A percentile compares a stretch with the other conserved stretches of the same genome.
Evolutionary conservation across 1,284 basidiomycete species (phyloP).

Genomic region (Meira nashicola): DNA sequence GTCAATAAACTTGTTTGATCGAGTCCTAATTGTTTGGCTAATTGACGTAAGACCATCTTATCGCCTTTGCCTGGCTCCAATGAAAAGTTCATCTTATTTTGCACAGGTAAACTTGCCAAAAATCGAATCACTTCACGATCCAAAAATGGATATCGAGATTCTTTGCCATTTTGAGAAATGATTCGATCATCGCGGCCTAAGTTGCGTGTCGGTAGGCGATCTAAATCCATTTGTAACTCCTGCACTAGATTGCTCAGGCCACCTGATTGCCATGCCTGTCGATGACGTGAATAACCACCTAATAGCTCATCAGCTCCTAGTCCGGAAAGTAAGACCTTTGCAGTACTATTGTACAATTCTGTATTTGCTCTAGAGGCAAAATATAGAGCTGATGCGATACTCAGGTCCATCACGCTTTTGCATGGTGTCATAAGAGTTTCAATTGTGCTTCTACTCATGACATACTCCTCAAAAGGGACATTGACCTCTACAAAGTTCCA

Average conservation of each 20-base stretch:
- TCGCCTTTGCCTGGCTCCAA: constrained; percentile 63
- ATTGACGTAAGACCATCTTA: constrained; percentile 69
- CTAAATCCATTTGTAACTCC: constrained; percentile 90
- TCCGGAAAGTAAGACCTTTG: constrained; percentile 81
- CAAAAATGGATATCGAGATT: constrained; percentile 58
- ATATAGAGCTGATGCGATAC: constrained; percentile 82
- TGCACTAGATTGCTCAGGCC: constrained; percentile 61
- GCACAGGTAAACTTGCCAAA: constrained; percentile 69
- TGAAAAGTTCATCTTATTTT: constrained; percentile 66
- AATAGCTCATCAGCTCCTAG: constrained; percentile 92
- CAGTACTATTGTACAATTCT: constrained; percentile 44
- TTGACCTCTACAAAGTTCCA: constrained; percentile 94
- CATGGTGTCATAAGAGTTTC: constrained; percentile 31
- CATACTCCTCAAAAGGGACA: constrained; percentile 69
- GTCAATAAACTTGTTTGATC: constrained; percentile 62
- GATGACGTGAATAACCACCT: constrained; percentile 87
- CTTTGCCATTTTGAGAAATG: constrained; percentile 79
- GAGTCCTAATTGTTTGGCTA: constrained; percentile 29
- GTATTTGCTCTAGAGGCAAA: constrained; percentile 66
- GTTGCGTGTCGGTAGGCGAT: constrained; percentile 81
- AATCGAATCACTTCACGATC: constrained; percentile 27
- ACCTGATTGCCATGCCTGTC: constrained; percentile 62
- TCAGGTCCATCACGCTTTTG: constrained; percentile 58
- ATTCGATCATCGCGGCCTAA: constrained; percentile 89
- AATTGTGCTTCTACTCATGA: constrained; percentile 11